phyloP scores from a whole-genome alignment of 192 early-diverging fungal genomes.

The Dissophora globulifera region DNA sequence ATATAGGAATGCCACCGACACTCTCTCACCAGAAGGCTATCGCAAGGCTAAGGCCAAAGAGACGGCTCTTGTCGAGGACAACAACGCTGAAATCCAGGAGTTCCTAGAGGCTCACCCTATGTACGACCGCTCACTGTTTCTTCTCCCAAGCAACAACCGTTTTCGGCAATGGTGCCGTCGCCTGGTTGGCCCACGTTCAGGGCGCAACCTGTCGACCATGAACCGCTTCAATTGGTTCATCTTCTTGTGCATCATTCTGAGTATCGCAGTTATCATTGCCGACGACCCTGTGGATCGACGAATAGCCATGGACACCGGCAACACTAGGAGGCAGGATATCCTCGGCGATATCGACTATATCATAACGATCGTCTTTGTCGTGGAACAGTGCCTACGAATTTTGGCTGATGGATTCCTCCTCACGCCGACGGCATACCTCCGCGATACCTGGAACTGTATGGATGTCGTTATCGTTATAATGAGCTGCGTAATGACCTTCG shows the following conservation, averaged over 20 bases:
- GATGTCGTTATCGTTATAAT: slow-evolving; percentile 66
- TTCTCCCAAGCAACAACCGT: slow-evolving; percentile 60
- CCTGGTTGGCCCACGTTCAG: slow-evolving; percentile 60
- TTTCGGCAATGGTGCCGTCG: slow-evolving; percentile 63
- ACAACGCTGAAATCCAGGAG: slow-evolving; percentile 16
- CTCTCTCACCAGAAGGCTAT: slow-evolving; percentile 15
- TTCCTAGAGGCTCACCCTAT: slow-evolving; percentile 50
- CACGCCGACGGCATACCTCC: slow-evolving; percentile 65
- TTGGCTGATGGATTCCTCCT: slow-evolving; percentile 67
- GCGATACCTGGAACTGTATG: slow-evolving; percentile 65
- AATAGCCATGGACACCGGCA: slow-evolving; percentile 51
- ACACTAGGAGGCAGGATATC: slow-evolving; percentile 1
- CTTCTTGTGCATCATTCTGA: slow-evolving; percentile 57
- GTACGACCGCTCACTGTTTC: slow-evolving; percentile 62
- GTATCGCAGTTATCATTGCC: slow-evolving; percentile 57
- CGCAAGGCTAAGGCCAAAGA: slow-evolving; percentile 6
- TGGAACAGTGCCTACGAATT: slow-evolving; percentile 61
- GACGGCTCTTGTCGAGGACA: slow-evolving; percentile 2
- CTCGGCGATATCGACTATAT: slow-evolving; percentile 57
- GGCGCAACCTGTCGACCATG: slow-evolving; percentile 60
- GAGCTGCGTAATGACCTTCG: slow-evolving; percentile 59
- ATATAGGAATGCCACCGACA: not conserved
- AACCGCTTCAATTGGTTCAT: slow-evolving; percentile 59
- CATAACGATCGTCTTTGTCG: slow-evolving; percentile 59
- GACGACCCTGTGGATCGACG: slow-evolving; percentile 58